Percentiles rank a stretch among this genome's conserved stretches.
phyloP scores from a whole-genome alignment of 306 rosid species.

The Rosa rugosa region DNA sequence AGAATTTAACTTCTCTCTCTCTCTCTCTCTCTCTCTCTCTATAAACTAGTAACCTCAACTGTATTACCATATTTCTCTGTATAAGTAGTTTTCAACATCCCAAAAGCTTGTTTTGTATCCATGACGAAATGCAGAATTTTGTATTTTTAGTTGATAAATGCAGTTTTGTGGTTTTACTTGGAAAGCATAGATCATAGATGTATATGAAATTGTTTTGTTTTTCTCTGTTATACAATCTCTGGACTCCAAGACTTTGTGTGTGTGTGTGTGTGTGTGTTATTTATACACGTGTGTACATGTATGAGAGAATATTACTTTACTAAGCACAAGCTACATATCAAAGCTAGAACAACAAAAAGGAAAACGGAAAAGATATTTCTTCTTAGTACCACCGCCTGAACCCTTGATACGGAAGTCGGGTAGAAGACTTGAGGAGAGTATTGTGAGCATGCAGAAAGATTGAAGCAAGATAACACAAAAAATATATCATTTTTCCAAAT shows the following conservation, averaged over 20 bases:
- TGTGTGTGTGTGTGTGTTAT: background rate
- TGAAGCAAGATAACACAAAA: background rate
- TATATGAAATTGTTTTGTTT: background rate
- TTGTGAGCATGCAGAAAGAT: background rate
- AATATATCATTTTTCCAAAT: background rate
- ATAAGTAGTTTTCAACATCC: background rate
- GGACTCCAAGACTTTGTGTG: background rate
- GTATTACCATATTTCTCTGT: background rate
- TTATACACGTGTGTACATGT: background rate
- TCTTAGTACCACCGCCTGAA: background rate
- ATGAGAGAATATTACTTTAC: background rate
- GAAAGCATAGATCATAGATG: background rate
- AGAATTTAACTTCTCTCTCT: conserved; percentile 6
- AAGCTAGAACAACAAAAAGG: background rate
- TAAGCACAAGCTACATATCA: background rate
- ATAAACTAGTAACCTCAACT: background rate
- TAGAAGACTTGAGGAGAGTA: background rate
- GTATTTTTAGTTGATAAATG: background rate
- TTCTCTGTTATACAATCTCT: background rate
- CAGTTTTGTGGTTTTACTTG: background rate
- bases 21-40: background rate
- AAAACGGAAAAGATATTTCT: background rate
- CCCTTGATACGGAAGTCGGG: background rate
- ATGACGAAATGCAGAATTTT: background rate
- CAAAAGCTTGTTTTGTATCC: background rate